Evolutionary conservation across 2,329 filamentous ascomycete genomes (phyloP).

Genomic region (Rutstroemia sp.): DNA sequence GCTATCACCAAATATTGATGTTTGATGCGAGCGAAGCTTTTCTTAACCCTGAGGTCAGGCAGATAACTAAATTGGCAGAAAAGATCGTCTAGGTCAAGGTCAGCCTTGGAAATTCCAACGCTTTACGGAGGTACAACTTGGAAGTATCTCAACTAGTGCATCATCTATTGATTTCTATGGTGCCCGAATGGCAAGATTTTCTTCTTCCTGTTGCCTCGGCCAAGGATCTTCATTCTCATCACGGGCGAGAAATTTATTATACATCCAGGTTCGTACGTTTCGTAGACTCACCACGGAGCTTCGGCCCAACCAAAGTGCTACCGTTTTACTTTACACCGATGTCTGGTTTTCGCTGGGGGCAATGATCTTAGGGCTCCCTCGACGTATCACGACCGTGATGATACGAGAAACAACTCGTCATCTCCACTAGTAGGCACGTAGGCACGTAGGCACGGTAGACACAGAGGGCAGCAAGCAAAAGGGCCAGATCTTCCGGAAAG

Average conservation of each 20-base stretch:
- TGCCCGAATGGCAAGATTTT: background rate
- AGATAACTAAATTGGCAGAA: too few species aligned
- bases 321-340: too few species aligned
- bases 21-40: background rate
- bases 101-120: too few species aligned
- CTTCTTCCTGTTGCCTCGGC: background rate
- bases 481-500: background rate
- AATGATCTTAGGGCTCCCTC: background rate
- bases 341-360: background rate
- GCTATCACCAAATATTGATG: background rate
- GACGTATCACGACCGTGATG: background rate
- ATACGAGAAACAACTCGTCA: background rate
- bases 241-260: background rate
- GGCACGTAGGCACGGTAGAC: too few species aligned
- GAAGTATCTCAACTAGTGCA: background rate
- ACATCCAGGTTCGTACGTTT: background rate
- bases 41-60: too few species aligned
- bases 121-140: background rate
- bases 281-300: background rate
- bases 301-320: background rate
- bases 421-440: background rate
- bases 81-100: too few species aligned
- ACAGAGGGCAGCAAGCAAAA: background rate
- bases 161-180: background rate
- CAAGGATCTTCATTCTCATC: constrained; percentile 5